phyloP scores from a whole-genome alignment of 352 stramenopile genomes.

The Globisporangium paddicum region DNA sequence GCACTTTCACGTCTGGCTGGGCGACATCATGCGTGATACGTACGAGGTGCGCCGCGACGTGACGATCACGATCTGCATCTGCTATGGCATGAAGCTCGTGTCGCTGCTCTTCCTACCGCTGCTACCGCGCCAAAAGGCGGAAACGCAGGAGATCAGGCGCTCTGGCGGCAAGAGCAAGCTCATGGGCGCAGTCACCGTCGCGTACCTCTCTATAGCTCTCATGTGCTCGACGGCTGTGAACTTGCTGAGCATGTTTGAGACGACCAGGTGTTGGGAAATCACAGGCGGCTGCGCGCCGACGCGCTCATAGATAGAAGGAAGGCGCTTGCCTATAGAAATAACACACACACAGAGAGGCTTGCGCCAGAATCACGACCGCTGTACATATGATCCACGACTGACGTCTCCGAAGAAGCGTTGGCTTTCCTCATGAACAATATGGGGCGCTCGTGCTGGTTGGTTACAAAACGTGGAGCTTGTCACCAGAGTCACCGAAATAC shows the following conservation, averaged over 20 bases:
- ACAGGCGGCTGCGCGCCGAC: slow-evolving; percentile 45
- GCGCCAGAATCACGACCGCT: too few species aligned
- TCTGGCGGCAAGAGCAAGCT: slow-evolving; percentile 35
- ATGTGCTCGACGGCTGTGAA: slow-evolving; percentile 45
- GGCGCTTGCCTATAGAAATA: background rate
- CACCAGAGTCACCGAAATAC: too few species aligned
- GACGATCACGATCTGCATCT: slow-evolving; percentile 50
- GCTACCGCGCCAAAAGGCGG: slow-evolving; percentile 35
- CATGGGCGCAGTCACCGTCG: slow-evolving; percentile 30
- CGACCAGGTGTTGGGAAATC: slow-evolving; percentile 63
- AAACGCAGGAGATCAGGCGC: slow-evolving; percentile 29
- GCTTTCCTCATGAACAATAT: too few species aligned
- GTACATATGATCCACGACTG: too few species aligned
- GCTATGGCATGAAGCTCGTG: slow-evolving; percentile 49
- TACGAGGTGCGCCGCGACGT: slow-evolving; percentile 45
- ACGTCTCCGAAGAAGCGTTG: too few species aligned
- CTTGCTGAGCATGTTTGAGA: slow-evolving; percentile 47
- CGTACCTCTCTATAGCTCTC: slow-evolving; percentile 29
- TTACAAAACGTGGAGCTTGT: too few species aligned
- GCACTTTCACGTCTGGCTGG: slow-evolving; percentile 44
- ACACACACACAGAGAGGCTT: too few species aligned
- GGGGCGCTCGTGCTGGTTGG: too few species aligned
- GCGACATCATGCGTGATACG: slow-evolving; percentile 43
- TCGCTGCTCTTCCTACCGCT: slow-evolving; percentile 44
- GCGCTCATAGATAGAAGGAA: background rate